phyloP scores from a whole-genome alignment of 176 grass and related monocot species.

The Areca catechu region DNA sequence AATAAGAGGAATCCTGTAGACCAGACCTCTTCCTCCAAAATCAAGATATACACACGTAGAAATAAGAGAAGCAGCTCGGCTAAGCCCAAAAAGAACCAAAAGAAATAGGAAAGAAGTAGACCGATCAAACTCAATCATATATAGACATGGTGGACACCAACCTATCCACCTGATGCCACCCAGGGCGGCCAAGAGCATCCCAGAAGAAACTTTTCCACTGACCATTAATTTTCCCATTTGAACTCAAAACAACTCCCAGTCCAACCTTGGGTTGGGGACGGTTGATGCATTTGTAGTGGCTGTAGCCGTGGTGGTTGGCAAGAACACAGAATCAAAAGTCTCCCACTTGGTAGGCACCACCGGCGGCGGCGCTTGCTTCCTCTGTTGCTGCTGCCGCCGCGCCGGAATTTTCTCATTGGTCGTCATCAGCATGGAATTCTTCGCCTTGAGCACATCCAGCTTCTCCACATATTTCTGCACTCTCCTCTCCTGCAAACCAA shows the following conservation, averaged over 20 bases:
- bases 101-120: no score
- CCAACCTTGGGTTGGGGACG: conserved; percentile 30
- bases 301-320: conserved; percentile 34
- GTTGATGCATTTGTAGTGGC: conserved; percentile 16
- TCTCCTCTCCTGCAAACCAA: conserved; percentile 47
- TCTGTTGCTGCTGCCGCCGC: conserved; percentile 1
- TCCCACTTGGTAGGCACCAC: conserved; percentile 50
- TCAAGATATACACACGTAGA: no score
- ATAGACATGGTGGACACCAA: no score
- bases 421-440: conserved; percentile 24
- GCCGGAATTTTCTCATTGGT: conserved; percentile 22
- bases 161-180: no score
- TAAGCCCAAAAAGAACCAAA: no score
- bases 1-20: no score
- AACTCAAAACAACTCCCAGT: conserved; percentile 71
- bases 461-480: conserved; percentile 86
- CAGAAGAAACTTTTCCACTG: no score
- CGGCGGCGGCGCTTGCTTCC: conserved; percentile 5
- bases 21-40: no score
- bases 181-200: no score
- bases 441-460: conserved; percentile 65
- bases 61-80: no score
- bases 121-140: no score
- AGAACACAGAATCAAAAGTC: conserved; percentile 64
- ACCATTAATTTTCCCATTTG: no score